Evolutionary conservation across 257 asterid genomes (phyloP).

Genomic region (Capsicum chinense): DNA sequence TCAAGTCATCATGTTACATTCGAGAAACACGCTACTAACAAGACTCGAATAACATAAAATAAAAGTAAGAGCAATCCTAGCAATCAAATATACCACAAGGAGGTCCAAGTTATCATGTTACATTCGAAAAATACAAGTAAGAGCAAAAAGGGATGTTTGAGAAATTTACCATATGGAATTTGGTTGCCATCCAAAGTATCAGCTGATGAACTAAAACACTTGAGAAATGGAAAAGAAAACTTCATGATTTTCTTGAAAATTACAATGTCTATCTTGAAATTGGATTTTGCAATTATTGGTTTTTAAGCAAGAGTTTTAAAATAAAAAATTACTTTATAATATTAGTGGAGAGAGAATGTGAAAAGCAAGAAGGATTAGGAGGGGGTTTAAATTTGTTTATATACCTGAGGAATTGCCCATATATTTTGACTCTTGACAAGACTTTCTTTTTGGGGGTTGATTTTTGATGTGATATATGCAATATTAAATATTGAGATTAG

Average conservation of each 20-base stretch:
- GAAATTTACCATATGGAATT: constrained; percentile 21
- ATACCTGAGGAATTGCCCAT: constrained; percentile 6
- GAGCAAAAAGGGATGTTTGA: not conserved
- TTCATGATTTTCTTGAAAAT: constrained; percentile 36
- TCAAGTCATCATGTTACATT: too few species aligned
- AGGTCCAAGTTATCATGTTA: too few species aligned
- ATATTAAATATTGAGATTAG: not conserved
- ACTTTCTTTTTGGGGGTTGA: not conserved
- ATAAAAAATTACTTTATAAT: too few species aligned
- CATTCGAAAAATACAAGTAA: too few species aligned
- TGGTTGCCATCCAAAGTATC: constrained; percentile 4
- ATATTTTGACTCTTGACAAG: constrained; percentile 11
- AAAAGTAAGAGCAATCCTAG: too few species aligned
- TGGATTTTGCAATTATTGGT: not conserved
- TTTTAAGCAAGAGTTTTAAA: too few species aligned
- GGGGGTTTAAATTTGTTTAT: not conserved
- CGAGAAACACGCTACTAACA: too few species aligned
- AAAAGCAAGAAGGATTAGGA: not conserved
- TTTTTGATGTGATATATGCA: not conserved
- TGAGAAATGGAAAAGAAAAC: constrained; percentile 36
- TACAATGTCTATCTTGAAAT: not conserved
- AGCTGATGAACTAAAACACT: constrained; percentile 46
- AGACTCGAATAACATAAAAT: too few species aligned
- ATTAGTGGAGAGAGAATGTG: not conserved
- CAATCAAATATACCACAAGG: too few species aligned